Evolutionary conservation across 2,329 filamentous ascomycete genomes (phyloP), one percentile per base, ranked within the genome.

Genomic region (Westerdykella aurantiaca): DNA sequence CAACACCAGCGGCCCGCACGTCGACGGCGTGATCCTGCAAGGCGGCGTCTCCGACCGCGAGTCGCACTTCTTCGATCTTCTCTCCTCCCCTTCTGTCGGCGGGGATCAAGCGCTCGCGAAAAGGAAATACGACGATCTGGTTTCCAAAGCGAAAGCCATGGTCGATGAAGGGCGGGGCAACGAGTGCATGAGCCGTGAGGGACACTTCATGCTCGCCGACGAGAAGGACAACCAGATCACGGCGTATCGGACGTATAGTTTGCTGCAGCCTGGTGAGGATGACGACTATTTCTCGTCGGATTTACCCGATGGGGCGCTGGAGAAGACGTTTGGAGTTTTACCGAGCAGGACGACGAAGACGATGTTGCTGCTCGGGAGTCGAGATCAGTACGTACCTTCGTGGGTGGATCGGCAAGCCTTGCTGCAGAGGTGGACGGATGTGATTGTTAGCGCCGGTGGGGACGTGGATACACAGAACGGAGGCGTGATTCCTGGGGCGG

Each of bases 271-370:
- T 40, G 73, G 81, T 5, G 85, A 83, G 9, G 84, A 86, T 46
- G 90, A 96, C 62, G 90, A 95, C 62, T 88, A 86, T 60, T 95
- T 95, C 69, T 90, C 85, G n/a, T 82, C 81, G 2, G 86, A 93
- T 60, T 69, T 93, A n/a, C 65, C 71, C 0, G 76, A 80, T 34
- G 72, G 78, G 25, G 71, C 74, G 14, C 70, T 89, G 6, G 58
- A 66, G 18, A 63, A 63, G 12, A 83, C 83, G n/a, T 95, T 91
- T 76, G 77, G 81, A 3, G 70, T 69, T 39, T 70, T 88, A 43
- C 69, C 78, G 41, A 12, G 33, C 6, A 45, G 49, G 6, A 21
- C 44, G 11, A 68, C 67, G n/a, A 78, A 80, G 1, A 65, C 88
- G 1, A 68, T 86, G 50, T 79, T 86, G 14, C 60, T 89, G 25